These are phyloP conservation scores for Tilletia horrida DNA, from an alignment of 1,284 basidiomycete species.

Conservation along the genomic window DNA sequence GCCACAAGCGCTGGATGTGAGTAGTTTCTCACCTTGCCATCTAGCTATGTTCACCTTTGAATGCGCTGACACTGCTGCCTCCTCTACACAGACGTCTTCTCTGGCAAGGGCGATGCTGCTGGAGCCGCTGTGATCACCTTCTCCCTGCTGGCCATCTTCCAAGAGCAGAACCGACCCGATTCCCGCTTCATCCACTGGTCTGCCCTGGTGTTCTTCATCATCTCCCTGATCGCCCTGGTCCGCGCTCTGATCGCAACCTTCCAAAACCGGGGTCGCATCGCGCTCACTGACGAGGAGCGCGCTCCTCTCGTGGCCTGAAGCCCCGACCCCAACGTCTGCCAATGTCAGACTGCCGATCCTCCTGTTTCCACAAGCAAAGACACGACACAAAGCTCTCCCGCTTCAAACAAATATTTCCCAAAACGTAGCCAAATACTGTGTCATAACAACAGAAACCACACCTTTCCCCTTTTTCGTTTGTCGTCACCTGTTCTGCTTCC, in stretches of 20 bases:
- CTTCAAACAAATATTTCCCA: not conserved
- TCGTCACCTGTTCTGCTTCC: too few species aligned
- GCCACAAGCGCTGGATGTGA: slow-evolving; percentile 71
- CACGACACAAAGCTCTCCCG: not conserved
- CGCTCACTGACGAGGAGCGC: slow-evolving; percentile 71
- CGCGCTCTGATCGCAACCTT: slow-evolving; percentile 65
- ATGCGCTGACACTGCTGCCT: not conserved
- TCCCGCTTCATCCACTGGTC: slow-evolving; percentile 78
- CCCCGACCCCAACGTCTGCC: not conserved
- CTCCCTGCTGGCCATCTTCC: slow-evolving; percentile 61
- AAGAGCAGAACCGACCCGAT: slow-evolving; percentile 56
- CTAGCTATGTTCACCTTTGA: not conserved
- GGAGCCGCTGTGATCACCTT: slow-evolving; percentile 82
- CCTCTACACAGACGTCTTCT: slow-evolving; percentile 57
- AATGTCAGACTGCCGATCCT: not conserved
- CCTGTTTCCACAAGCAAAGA: too few species aligned
- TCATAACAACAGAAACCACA: too few species aligned
- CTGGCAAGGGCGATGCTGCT: slow-evolving; percentile 82
- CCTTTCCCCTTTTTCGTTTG: too few species aligned
- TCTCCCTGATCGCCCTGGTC: slow-evolving; percentile 76
- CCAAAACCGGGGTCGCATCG: slow-evolving; percentile 61
- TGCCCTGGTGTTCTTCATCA: slow-evolving; percentile 77
- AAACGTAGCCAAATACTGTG: not conserved
- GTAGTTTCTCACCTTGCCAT: not conserved
- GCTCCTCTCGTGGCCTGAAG: slow-evolving; percentile 63